These are phyloP conservation scores for Narthecium ossifragum DNA, from an alignment of 106 monocot species.

Conservation along the genomic window DNA sequence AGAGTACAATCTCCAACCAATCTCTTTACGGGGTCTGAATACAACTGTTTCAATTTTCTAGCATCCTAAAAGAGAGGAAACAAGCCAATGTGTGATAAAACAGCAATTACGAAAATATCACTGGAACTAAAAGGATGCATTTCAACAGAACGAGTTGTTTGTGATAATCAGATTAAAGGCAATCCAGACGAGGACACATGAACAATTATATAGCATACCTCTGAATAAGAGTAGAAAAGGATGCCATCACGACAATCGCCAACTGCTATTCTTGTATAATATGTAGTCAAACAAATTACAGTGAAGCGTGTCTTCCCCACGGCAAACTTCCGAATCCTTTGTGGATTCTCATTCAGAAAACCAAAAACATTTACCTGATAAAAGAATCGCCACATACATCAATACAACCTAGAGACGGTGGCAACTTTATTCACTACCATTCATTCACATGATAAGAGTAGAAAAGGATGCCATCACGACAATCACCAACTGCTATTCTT, in stretches of 20 bases:
- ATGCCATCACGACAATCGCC: conserved; percentile 99
- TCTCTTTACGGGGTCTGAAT: conserved; percentile 76
- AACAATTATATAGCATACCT: conserved; percentile 52
- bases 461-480: conserved; percentile 96
- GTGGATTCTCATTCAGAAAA: conserved; percentile 65
- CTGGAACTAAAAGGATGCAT: neutral
- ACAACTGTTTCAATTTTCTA: conserved; percentile 71
- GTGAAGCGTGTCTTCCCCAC: conserved; percentile 76
- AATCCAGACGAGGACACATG: no score
- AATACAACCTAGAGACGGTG: no score
- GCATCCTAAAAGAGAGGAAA: conserved; percentile 34
- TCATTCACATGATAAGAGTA: no score
- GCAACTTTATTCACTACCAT: no score
- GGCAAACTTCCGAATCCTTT: conserved; percentile 49
- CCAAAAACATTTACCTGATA: conserved; percentile 75
- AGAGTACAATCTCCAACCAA: conserved; percentile 85
- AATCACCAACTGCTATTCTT: conserved; percentile 94
- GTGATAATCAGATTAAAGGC: no score
- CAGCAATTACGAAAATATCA: no score
- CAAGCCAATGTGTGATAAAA: neutral
- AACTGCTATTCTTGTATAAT: conserved; percentile 70
- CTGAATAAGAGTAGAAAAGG: conserved; percentile 76
- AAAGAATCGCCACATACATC: conserved; percentile 5
- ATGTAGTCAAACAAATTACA: conserved; percentile 64
- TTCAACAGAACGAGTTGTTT: neutral